A percentile compares a stretch with the other conserved stretches of the same genome.
Evolutionary conservation across 768 basidiomycete genomes (phyloP).

Genomic region (Auriscalpium microsporum): DNA sequence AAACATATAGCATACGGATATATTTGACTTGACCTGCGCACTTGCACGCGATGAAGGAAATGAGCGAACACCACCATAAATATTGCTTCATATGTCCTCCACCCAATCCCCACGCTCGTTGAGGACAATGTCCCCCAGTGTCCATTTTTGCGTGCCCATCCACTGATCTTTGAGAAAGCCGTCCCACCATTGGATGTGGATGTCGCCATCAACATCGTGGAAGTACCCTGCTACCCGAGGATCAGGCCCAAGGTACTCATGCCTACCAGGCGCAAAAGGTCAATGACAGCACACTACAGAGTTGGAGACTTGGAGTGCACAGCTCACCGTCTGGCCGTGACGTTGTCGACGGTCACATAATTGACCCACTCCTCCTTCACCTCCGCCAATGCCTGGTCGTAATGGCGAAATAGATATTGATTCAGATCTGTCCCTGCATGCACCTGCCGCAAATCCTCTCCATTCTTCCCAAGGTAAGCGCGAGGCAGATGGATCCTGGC

Average conservation of each 20-base stretch:
- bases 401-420: slow-evolving; percentile 27
- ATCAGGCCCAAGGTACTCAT: slow-evolving; percentile 37
- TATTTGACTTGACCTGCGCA: too few species aligned
- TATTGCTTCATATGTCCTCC: slow-evolving; percentile 17
- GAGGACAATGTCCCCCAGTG: slow-evolving; percentile 25
- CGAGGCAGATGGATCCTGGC: slow-evolving; percentile 32
- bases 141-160: slow-evolving; percentile 35
- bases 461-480: slow-evolving; percentile 29
- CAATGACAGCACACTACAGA: background rate
- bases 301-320: background rate
- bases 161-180: slow-evolving; percentile 35
- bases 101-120: slow-evolving; percentile 30
- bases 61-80: too few species aligned
- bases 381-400: slow-evolving; percentile 15
- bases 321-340: slow-evolving; percentile 25
- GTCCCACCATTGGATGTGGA: slow-evolving; percentile 38
- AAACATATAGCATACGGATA: too few species aligned
- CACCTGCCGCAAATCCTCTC: slow-evolving; percentile 27
- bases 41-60: too few species aligned
- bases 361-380: slow-evolving; percentile 21
- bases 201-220: slow-evolving; percentile 28
- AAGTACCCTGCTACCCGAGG: slow-evolving; percentile 35
- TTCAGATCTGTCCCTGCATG: slow-evolving; percentile 30
- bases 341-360: slow-evolving; percentile 28
- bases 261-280: slow-evolving; percentile 18